Base-by-base conservation (phyloP, 176 grass and related monocot genomes). In the Paspalum vaginatum region DNA sequence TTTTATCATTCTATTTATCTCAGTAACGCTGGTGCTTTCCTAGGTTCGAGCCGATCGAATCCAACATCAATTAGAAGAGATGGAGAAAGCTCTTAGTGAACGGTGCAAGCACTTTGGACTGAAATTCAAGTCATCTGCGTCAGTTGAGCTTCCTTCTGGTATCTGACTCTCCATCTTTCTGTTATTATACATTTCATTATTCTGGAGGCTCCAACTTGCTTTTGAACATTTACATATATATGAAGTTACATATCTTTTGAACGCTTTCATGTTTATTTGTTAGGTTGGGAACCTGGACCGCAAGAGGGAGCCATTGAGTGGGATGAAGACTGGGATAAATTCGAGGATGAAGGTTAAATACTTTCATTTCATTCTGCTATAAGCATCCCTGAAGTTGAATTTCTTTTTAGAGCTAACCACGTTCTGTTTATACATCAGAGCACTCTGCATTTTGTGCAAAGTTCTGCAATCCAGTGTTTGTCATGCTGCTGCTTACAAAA, bases 321-420 rank as follows among this genome's bases (percentile, higher is more conserved):
- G 96, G 90, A 99, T 74, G 96, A 99, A 86, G 88, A 99, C 63
- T 99, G 96, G 96, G 92, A 99, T 75, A 95, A 99, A 81, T 95
- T 99, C 88, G 92, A 99, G 46, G 96, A 99, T 51, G 90, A 99
- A 99, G 96, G 96, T 99, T 73, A 81, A 14, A 60, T 67, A 73
- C 56, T 80, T 90, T 41, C n/a, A 37, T 14, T 49, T 42, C 21
- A 58, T 76, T 60, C 50, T 67, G 25, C 52, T 49, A 14, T 77
- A 80, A 72, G 10, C 58, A 54, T 75, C 37, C 63, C 44, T 66
- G 37, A 77, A 57, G 32, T 61, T 9, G 20, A 15, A 15, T 84
- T 84, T 75, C 4, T 20, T 84, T 84, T 49, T 49, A 20, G 84
- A 78, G 9, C 12, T 81, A 14, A 13, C 17, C 25, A 56, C 75